Conservation (phyloP, 768 basidiomycete species). For the Pleurotus eryngii region DNA sequence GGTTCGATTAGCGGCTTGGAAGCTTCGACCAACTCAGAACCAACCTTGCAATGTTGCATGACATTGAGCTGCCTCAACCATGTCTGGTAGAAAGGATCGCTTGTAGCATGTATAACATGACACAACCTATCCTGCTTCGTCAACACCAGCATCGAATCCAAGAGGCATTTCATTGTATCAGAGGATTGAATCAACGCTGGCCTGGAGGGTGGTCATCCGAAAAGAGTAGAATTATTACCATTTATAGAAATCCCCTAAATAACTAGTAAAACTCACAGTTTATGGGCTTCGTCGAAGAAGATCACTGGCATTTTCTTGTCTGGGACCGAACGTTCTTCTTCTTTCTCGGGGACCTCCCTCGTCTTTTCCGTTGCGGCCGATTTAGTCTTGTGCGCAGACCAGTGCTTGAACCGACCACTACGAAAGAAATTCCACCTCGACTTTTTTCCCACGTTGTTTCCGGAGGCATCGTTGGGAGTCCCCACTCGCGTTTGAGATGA, state of each 20-base stretch:
- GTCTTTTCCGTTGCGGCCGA: constrained; percentile 18
- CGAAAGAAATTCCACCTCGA: constrained; percentile 9
- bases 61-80: constrained; percentile 79
- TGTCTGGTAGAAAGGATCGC: constrained; percentile 82
- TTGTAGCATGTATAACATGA: constrained; percentile 79
- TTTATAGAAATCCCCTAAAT: background rate
- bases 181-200: constrained; percentile 73
- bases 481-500: constrained; percentile 8
- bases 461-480: background rate
- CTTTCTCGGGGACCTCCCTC: constrained; percentile 22
- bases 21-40: constrained; percentile 1
- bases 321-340: constrained; percentile 28
- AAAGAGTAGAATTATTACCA: background rate
- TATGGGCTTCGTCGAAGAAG: constrained; percentile 86
- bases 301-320: constrained; percentile 73
- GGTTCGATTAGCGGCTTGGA: background rate
- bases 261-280: constrained; percentile 45
- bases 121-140: constrained; percentile 87
- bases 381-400: constrained; percentile 12
- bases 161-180: constrained; percentile 79
- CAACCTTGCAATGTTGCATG: constrained; percentile 79
- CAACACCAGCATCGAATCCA: constrained; percentile 83
- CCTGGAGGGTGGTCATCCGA: constrained; percentile 27
- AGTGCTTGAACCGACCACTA: background rate
- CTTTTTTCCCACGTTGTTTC: background rate